Base-by-base conservation (phyloP, 371 early-diverging fungal genomes). In the Dichotomocladium elegans region DNA sequence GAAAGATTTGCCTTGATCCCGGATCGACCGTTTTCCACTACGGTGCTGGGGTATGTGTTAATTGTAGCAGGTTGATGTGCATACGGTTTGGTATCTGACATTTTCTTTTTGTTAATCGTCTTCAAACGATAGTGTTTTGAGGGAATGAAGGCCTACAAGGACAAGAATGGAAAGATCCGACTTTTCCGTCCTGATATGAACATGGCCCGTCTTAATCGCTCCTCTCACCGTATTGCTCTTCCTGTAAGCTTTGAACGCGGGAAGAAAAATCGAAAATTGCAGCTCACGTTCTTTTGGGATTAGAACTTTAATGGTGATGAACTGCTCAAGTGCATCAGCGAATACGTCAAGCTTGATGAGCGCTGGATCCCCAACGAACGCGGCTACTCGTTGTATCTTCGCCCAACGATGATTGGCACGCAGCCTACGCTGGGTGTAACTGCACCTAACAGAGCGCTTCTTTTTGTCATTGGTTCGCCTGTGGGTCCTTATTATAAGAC, bases 401-500 rank as follows among this genome's bases (percentile, higher is more conserved):
- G 98, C 50, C 98, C 98, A 7, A 95, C 95, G 54, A 82, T 93
- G 74, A 98, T 98, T 53, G 97, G 91, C 28, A 96, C 97, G 7
- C 94, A 96, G 68, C 85, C 82, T 56, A 70, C 77, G 4, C 68
- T 91, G 22, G 91, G 91, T 66, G 82, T 87, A 27, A 77, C 77
- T 28, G 83, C 87, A 29, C 87, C 91, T 35, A 78, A 81, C 55
- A 72, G 81, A 47, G 90, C 95, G 26, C 72, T 89, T 57, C 66
- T 96, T 50, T 96, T 93, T 56, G 89, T 92, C 30, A 96, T 96
- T 66, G 86, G 85, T 53, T 91, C 89, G 33, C 97, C 98, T n/a
- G 95, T 94, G 12, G 98, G 98, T 11, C 98, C 96, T 17, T 98
- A 98, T 70, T 98, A 93, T 79, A 88, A 86, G 53, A 89, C 92